Conservation (phyloP, 2,329 filamentous ascomycete species). For the Ophiostoma sp. region DNA sequence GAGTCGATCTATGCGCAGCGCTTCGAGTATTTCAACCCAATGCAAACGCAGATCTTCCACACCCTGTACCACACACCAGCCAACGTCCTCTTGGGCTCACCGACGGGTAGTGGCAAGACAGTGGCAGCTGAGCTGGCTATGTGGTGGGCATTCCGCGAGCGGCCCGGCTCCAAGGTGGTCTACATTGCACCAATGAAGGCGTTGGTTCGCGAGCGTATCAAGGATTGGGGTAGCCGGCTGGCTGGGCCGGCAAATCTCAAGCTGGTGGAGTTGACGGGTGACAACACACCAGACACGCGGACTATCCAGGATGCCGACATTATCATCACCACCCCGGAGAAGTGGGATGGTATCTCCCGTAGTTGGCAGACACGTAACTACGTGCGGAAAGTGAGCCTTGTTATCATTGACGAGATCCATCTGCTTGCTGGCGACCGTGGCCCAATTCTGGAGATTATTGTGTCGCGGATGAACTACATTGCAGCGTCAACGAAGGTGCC, state of each 20-base stretch:
- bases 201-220: constrained; percentile 88
- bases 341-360: constrained; percentile 99
- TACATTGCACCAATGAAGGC: constrained; percentile 99
- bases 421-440: constrained; percentile 92
- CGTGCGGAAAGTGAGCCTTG: constrained; percentile 86
- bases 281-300: constrained; percentile 94
- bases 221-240: constrained; percentile 84
- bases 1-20: constrained; percentile 84
- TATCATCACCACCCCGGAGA: constrained; percentile 98
- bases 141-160: constrained; percentile 98
- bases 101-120: constrained; percentile 95
- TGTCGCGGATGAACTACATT: constrained; percentile 94
- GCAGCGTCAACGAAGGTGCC: constrained; percentile 85
- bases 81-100: constrained; percentile 91
- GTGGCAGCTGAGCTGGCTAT: constrained; percentile 93
- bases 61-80: constrained; percentile 86
- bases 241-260: constrained; percentile 79
- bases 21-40: constrained; percentile 97
- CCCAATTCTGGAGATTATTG: constrained; percentile 97
- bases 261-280: constrained; percentile 85
- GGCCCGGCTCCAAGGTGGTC: constrained; percentile 91
- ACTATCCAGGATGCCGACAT: constrained; percentile 95
- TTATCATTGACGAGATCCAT: constrained; percentile 98
- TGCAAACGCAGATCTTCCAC: constrained; percentile 99
- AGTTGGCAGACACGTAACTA: constrained; percentile 98